A percentile compares a stretch with the other conserved stretches of the same genome.
phyloP scores from a whole-genome alignment of 768 basidiomycete genomes.

The Leccinum boreale region DNA sequence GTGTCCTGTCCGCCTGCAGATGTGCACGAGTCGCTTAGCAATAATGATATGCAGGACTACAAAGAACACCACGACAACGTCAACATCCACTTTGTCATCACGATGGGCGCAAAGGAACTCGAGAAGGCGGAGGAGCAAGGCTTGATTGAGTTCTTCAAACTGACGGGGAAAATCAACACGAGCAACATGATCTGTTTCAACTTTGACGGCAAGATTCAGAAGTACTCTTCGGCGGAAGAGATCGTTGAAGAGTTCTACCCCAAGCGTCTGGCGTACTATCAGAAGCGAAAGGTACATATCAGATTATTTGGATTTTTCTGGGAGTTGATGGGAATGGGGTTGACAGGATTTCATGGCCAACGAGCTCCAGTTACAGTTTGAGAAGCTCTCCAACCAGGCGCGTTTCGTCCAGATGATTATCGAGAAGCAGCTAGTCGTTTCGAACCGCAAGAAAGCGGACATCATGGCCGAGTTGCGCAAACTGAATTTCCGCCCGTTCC shows the following conservation, averaged over 20 bases:
- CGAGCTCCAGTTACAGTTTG: conserved; percentile 76
- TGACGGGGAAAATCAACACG: conserved; percentile 79
- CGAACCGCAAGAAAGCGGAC: conserved; percentile 84
- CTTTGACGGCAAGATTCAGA: conserved; percentile 92
- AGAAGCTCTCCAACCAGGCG: conserved; percentile 90
- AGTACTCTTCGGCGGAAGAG: conserved; percentile 85
- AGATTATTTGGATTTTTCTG: neutral
- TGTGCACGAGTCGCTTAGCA: neutral
- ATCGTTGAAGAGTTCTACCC: conserved; percentile 94
- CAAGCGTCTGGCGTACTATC: conserved; percentile 83
- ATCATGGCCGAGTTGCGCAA: conserved; percentile 81
- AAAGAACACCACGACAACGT: conserved; percentile 94
- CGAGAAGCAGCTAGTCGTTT: conserved; percentile 73
- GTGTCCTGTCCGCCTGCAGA: neutral
- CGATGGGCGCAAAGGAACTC: conserved; percentile 75
- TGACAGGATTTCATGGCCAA: conserved; percentile 77
- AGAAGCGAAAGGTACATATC: conserved; percentile 83
- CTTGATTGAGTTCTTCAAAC: conserved; percentile 86
- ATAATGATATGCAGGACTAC: conserved; percentile 66
- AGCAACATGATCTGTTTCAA: conserved; percentile 99
- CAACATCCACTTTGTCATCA: conserved; percentile 85
- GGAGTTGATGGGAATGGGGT: neutral
- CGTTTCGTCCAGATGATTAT: conserved; percentile 97
- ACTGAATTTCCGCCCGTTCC: conserved; percentile 88
- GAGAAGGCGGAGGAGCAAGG: conserved; percentile 89